phyloP scores from a whole-genome alignment of 2,329 filamentous ascomycete genomes.

The Cadophora sp. region DNA sequence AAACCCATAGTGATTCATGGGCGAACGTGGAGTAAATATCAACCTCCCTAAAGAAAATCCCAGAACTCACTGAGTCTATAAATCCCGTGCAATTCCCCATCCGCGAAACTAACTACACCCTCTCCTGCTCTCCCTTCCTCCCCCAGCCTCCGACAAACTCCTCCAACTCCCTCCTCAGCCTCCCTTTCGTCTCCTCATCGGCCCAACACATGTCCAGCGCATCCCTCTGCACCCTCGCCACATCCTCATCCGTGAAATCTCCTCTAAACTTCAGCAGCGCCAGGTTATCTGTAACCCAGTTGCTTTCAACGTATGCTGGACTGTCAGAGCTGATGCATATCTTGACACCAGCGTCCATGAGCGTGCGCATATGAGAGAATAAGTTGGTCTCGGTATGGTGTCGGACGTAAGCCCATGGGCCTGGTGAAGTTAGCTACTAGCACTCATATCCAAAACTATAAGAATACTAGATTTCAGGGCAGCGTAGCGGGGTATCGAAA shows the following conservation, averaged over 20 bases:
- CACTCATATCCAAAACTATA: not conserved
- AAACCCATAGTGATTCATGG: too few relatives aligned
- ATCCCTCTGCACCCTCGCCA: slow-evolving; percentile 50
- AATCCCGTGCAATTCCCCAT: too few relatives aligned
- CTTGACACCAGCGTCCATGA: slow-evolving; percentile 51
- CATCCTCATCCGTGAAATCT: slow-evolving; percentile 49
- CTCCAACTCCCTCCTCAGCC: slow-evolving; percentile 9
- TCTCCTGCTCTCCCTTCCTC: not conserved
- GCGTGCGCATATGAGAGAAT: slow-evolving; percentile 50
- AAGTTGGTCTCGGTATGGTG: slow-evolving; percentile 47
- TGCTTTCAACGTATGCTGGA: slow-evolving; percentile 54
- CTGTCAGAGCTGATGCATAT: slow-evolving; percentile 53
- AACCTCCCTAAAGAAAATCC: too few relatives aligned
- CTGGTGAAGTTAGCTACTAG: not conserved
- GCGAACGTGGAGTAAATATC: too few relatives aligned
- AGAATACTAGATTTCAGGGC: not conserved
- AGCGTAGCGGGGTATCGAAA: not conserved
- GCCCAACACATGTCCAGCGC: slow-evolving; percentile 57
- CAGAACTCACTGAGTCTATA: too few relatives aligned
- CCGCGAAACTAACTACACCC: too few relatives aligned
- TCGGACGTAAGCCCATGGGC: slow-evolving; percentile 71
- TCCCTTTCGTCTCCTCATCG: slow-evolving; percentile 12
- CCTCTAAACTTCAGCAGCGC: slow-evolving; percentile 51
- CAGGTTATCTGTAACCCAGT: slow-evolving; percentile 57
- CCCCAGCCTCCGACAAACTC: not conserved